Evolutionary conservation across 257 asterid species (phyloP), one percentile per base, ranked within the genome.

Genomic region (Solanum okadae): DNA sequence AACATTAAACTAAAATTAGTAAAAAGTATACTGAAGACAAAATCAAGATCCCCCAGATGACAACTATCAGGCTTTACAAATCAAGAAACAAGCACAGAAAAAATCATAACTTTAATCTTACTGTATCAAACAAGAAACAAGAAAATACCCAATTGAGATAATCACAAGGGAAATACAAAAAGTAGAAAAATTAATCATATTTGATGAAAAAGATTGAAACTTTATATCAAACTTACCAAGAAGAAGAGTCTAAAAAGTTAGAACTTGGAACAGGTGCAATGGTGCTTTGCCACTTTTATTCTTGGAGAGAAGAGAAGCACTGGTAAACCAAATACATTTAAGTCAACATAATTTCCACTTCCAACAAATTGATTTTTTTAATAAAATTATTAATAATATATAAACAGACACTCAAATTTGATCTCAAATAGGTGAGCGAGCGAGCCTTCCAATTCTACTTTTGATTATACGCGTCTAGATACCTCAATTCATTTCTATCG

Each of bases 281-380:
- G 42, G 86, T 15, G 68, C 27, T 81, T 4, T 81, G 29, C 86
- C 68, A 81, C 86, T 81, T 81, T 81, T 81, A 16, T 81, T 46
- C 67, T 44, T 44, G 85, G 65, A 79, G 61, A 77, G 31, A 75
- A 40, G 35, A 38, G 63, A 42, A 42, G 15, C 85, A 79, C 65
- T 44, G 33, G 38, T 42, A 79, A 42, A 44, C 85, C 65, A 25
- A 27, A 61, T 63, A 40, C 78, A 61, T 33, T 14, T 22, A 61
- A 87, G 89, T 76, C 86, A 87, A 87, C 88, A 76, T 25, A 65
- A 16, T 34, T 87, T 76, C 88, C 76, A 87, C 85, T 35, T 38
- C 88, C 77, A 22, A 87, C 9, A 18, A 29, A 9, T 75, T 52
- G 13, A 71, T 31, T 31, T 70, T 70, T 29, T 68, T 1, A 68